These are phyloP conservation scores for Colletotrichum sansevieriae DNA, from an alignment of 2,329 filamentous ascomycete species.

Conservation along the genomic window DNA sequence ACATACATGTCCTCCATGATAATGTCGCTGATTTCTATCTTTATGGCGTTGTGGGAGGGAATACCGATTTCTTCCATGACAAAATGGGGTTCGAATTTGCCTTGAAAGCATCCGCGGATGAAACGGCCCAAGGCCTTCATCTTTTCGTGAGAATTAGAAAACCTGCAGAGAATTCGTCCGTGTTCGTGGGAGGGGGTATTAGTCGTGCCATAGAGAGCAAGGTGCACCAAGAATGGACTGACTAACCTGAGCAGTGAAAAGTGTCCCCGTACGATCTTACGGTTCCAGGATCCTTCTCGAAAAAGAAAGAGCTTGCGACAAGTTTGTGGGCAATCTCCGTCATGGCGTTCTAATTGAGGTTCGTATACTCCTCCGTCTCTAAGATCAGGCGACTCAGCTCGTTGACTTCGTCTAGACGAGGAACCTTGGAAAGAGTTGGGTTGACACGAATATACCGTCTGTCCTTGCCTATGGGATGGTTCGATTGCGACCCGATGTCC, in stretches of 20 bases:
- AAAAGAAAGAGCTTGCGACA: not conserved
- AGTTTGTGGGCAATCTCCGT: not conserved
- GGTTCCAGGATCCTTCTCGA: not conserved
- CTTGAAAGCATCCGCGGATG: not conserved
- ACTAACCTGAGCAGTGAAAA: not conserved
- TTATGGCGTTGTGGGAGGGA: not conserved
- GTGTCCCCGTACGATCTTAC: not conserved
- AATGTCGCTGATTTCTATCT: not conserved
- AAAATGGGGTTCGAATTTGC: not conserved
- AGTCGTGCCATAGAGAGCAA: not conserved
- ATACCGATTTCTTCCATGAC: not conserved
- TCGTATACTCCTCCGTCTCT: not conserved
- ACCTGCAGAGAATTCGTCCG: not conserved
- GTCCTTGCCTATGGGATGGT: not conserved
- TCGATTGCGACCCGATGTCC: too few relatives aligned
- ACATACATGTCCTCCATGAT: not conserved
- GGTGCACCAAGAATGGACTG: not conserved
- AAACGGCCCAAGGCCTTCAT: not conserved
- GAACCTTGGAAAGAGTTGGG: not conserved
- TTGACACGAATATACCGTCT: not conserved
- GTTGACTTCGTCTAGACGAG: not conserved
- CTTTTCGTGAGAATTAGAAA: not conserved
- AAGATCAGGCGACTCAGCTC: not conserved
- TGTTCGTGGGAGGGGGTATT: not conserved
- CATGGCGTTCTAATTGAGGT: not conserved